These are phyloP conservation scores for Aspergillus unguis DNA, from an alignment of 2,329 filamentous ascomycete species.

Conservation along the genomic window DNA sequence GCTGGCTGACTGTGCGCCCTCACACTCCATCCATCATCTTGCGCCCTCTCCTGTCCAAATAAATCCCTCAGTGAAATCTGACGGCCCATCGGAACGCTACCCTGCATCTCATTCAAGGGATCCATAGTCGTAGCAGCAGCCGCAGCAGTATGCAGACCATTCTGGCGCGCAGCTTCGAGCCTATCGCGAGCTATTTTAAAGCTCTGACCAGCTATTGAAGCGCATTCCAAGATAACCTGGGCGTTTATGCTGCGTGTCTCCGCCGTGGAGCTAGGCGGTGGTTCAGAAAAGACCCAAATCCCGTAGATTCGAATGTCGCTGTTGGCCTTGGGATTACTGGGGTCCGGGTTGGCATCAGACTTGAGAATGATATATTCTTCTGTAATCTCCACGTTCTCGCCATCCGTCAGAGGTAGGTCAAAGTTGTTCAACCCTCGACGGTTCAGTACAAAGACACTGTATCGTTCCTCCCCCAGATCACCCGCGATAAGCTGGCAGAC, in stretches of 20 bases:
- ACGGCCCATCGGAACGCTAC: constrained; percentile 50
- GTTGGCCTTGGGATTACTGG: constrained; percentile 16
- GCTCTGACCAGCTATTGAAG: constrained; percentile 50
- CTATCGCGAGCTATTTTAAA: constrained; percentile 44
- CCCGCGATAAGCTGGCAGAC: constrained; percentile 63
- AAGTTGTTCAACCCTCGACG: constrained; percentile 69
- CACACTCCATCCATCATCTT: constrained; percentile 52
- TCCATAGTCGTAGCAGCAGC: constrained; percentile 28
- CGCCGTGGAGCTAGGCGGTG: constrained; percentile 53
- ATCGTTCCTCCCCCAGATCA: constrained; percentile 46
- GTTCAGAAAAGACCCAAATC: constrained; percentile 64
- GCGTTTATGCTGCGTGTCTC: constrained; percentile 51
- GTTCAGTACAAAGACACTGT: constrained; percentile 67
- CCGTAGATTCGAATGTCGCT: constrained; percentile 51
- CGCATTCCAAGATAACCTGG: constrained; percentile 54
- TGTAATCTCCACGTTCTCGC: constrained; percentile 61
- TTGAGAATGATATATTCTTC: constrained; percentile 61
- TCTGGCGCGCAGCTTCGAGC: constrained; percentile 34
- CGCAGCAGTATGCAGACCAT: constrained; percentile 31
- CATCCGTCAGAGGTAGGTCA: constrained; percentile 57
- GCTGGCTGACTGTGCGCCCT: constrained; percentile 42
- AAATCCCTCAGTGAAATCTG: constrained; percentile 53
- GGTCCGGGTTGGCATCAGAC: constrained; percentile 35
- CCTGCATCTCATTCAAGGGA: constrained; percentile 37
- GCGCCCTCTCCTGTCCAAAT: constrained; percentile 53